Evolutionary conservation across 768 basidiomycete genomes (phyloP).

Genomic region (Clitopilus hobsonii): DNA sequence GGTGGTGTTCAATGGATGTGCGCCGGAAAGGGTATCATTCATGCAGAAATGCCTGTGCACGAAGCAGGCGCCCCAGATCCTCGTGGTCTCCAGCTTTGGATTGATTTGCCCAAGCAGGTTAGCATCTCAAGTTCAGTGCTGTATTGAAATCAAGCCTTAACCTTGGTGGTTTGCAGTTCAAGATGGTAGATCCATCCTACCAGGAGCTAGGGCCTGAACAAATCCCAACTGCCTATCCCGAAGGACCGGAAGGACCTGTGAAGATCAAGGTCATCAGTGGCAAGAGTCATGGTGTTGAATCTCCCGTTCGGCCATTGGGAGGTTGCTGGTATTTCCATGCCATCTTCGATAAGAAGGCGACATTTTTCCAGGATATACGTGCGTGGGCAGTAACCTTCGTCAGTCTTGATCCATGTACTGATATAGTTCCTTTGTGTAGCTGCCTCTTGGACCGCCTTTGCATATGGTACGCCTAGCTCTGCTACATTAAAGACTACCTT

Average conservation of each 20-base stretch:
- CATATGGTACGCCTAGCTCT: constrained; percentile 56
- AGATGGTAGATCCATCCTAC: constrained; percentile 83
- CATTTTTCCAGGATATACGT: constrained; percentile 83
- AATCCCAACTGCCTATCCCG: constrained; percentile 74
- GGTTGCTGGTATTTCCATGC: constrained; percentile 94
- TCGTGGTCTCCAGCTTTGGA: constrained; percentile 83
- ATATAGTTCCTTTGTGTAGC: constrained; percentile 33
- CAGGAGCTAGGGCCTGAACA: constrained; percentile 70
- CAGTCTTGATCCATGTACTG: neutral
- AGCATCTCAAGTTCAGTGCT: constrained; percentile 6
- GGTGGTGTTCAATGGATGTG: constrained; percentile 98
- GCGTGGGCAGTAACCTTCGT: constrained; percentile 18
- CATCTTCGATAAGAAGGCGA: constrained; percentile 56
- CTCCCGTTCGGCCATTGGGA: constrained; percentile 85
- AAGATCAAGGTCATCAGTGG: constrained; percentile 87
- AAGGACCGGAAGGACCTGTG: constrained; percentile 61
- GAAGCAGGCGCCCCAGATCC: constrained; percentile 63
- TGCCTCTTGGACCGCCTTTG: constrained; percentile 84
- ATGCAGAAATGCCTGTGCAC: constrained; percentile 88
- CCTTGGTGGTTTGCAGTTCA: constrained; percentile 44
- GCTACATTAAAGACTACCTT: neutral
- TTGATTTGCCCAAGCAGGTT: constrained; percentile 73
- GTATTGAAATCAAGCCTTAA: constrained; percentile 8
- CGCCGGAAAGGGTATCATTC: constrained; percentile 75
- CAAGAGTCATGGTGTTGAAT: constrained; percentile 78